Evolutionary conservation across 345 rosid species (phyloP).

Genomic region (Kernera saxatilis): DNA sequence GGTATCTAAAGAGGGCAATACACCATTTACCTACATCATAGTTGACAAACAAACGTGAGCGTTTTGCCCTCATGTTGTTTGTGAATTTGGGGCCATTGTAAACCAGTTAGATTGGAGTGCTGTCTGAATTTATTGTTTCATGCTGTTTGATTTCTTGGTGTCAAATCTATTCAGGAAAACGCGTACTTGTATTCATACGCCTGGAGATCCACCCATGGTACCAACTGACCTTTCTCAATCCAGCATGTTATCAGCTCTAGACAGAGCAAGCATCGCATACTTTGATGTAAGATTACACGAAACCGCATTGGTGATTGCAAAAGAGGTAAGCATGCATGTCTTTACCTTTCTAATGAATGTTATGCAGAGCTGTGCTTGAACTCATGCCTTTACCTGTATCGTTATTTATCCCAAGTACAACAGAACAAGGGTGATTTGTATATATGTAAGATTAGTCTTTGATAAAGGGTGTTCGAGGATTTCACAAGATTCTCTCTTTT

Average conservation of each 20-base stretch:
- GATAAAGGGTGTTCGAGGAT: not conserved
- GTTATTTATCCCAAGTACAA: not conserved
- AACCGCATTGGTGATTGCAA: constrained; percentile 54
- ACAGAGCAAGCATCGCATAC: constrained; percentile 55
- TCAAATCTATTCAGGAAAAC: constrained; percentile 51
- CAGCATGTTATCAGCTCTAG: constrained; percentile 48
- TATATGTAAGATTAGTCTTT: not conserved
- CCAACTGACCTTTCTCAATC: constrained; percentile 53
- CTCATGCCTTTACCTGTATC: not conserved
- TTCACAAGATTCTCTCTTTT: not conserved
- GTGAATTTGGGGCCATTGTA: not conserved
- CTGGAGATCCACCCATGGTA: constrained; percentile 67
- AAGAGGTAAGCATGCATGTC: constrained; percentile 51
- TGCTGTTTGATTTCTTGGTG: not conserved
- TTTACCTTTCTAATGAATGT: not conserved
- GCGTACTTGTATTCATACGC: constrained; percentile 89
- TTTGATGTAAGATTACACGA: constrained; percentile 68
- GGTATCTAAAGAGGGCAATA: constrained; percentile 75
- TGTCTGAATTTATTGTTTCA: not conserved
- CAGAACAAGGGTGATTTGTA: constrained; percentile 1
- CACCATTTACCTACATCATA: constrained; percentile 78
- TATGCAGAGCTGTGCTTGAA: not conserved
- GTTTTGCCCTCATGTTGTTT: not conserved
- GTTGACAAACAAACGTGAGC: constrained; percentile 80
- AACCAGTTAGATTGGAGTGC: not conserved